A percentile compares a stretch with the other conserved stretches of the same genome.
Evolutionary conservation across 2,329 filamentous ascomycete species (phyloP).

Genomic region (Blastomyces parvus): DNA sequence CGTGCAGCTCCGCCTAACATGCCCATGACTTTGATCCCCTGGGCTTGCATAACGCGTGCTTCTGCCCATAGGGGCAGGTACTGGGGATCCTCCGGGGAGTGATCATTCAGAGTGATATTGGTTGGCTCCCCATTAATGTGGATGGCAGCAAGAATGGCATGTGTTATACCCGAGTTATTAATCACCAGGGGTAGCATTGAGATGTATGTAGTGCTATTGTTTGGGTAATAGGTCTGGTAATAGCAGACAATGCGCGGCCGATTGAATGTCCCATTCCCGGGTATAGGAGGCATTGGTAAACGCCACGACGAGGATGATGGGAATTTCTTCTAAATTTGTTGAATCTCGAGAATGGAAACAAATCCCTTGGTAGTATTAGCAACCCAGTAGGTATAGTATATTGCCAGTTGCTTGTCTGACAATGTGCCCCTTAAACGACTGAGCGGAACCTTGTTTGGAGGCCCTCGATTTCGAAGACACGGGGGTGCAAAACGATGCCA

Average conservation of each 20-base stretch:
- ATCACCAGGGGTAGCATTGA: slow-evolving; percentile 54
- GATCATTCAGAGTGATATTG: slow-evolving; percentile 70
- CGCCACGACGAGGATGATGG: background rate
- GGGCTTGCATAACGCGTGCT: slow-evolving; percentile 58
- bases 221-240: slow-evolving; percentile 55
- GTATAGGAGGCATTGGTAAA: slow-evolving; percentile 31
- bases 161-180: slow-evolving; percentile 57
- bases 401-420: background rate
- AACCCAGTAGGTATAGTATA: background rate
- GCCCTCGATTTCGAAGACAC: background rate
- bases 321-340: background rate
- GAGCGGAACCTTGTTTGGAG: background rate
- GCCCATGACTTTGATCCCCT: slow-evolving; percentile 68
- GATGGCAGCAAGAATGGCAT: slow-evolving; percentile 77
- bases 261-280: slow-evolving; percentile 12
- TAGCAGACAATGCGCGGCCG: slow-evolving; percentile 42
- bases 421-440: background rate
- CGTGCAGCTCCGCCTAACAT: slow-evolving; percentile 81
- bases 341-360: background rate
- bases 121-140: slow-evolving; percentile 64
- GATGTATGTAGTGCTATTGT: slow-evolving; percentile 42
- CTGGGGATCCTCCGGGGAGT: slow-evolving; percentile 55
- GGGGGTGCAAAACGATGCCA: background rate
- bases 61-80: slow-evolving; percentile 73
- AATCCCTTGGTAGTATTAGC: background rate